Base-by-base conservation (phyloP, 495 filamentous ascomycete species). In the Podospora pseudoanserina region DNA sequence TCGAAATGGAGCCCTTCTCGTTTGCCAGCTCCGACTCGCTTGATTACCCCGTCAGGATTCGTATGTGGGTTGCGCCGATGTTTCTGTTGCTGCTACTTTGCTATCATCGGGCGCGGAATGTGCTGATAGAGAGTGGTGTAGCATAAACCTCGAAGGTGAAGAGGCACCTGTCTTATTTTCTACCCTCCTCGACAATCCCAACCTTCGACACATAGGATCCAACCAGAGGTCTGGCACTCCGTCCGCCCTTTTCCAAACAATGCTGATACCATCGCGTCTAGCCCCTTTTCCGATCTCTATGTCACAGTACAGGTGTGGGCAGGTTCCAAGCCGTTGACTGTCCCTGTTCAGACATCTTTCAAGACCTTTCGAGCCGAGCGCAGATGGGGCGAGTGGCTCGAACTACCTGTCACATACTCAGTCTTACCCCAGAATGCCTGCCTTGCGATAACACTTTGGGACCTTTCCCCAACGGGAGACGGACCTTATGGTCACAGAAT, bases 381-480 rank as follows among this genome's bases (percentile, higher is more conserved):
- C 72, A 85, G 81, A 76, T 99, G 95, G 95, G 94, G 94, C 75
- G 95, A 99, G 80, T 99, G 96, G 96, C 86, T 99, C 30, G 87
- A 88, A 13, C 79, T 99, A 60, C 94, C 96, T 15, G 87, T 97
- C 73, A 85, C 84, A 2, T 93, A 97, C 70, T 88, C 91, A 59
- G 88, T 89, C 61, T 85, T 94, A 3, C 93, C 94, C 23, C 79
- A 90, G 30, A 89, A 88, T 67, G 86, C 92, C 2, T 91, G 92
- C 72, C 84, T 99, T 32, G 95, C 96, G 13, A 91, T 99, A 59
- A 99, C 95, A 13, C 79, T 97, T 65, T 97, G 95, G 96, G 95
- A 99, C 74, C 77, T 98, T 26, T 95, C 92, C 5, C 92, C 94
- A 4, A 86, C 89, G 20, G 86, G 88, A 44, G 78, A 86, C 53